Conservation (phyloP, 345 rosid species). For the Jatropha curcas region DNA sequence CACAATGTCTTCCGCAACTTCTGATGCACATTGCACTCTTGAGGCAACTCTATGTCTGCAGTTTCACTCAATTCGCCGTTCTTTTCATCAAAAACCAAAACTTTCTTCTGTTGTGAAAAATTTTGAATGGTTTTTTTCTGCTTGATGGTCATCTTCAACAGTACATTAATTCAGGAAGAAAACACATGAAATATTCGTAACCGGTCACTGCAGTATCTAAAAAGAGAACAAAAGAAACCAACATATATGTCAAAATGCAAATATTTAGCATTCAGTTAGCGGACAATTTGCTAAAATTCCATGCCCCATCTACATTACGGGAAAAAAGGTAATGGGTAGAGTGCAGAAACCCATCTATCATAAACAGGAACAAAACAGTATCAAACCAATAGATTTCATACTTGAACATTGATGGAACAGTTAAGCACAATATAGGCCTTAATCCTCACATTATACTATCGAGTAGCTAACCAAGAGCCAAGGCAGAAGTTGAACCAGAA, state of each 20-base stretch:
- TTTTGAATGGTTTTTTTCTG: slow-evolving; percentile 7
- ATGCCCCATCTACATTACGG: neutral
- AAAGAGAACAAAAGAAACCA: neutral
- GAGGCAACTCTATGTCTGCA: neutral
- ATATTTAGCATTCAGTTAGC: neutral
- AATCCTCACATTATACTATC: neutral
- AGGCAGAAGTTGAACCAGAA: neutral
- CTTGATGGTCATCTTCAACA: slow-evolving; percentile 17
- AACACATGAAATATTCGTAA: neutral
- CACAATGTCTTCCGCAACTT: slow-evolving; percentile 2
- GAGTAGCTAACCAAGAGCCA: neutral
- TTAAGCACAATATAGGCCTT: neutral
- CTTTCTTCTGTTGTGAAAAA: slow-evolving; percentile 14
- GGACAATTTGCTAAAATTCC: neutral
- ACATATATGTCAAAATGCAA: neutral
- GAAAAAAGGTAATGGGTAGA: no score
- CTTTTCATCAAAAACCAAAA: neutral
- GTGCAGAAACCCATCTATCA: no score
- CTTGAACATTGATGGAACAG: neutral
- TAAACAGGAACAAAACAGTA: neutral
- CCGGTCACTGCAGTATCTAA: neutral
- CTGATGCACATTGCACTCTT: neutral
- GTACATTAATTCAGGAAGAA: neutral
- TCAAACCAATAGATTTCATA: neutral
- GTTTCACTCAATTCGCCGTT: neutral